These are phyloP conservation scores for Fusarium devonianum DNA, from an alignment of 2,329 filamentous ascomycete species.

Conservation along the genomic window DNA sequence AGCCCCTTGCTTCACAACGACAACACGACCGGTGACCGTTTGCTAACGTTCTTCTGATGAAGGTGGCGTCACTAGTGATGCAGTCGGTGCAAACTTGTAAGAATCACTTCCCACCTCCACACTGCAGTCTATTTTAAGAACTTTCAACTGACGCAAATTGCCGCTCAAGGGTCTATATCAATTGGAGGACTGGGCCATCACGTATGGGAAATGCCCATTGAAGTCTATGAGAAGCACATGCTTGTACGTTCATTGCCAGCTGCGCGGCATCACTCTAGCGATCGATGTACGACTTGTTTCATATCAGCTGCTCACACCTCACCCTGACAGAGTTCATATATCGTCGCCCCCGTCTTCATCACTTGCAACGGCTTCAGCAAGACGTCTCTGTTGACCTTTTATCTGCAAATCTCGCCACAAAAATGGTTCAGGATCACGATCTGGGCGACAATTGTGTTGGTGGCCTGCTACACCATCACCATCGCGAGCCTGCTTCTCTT, in stretches of 20 bases:
- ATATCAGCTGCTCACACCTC: conserved; percentile 5
- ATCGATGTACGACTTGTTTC: too few relatives aligned
- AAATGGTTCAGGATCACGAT: conserved; percentile 43
- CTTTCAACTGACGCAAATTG: background rate
- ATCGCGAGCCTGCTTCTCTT: conserved; percentile 40
- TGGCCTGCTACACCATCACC: conserved; percentile 41
- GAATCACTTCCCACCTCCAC: background rate
- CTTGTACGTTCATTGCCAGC: background rate
- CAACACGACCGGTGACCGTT: too few relatives aligned
- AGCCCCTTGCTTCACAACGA: too few relatives aligned
- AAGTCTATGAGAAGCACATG: conserved; percentile 33
- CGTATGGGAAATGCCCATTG: conserved; percentile 40
- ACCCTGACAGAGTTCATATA: conserved; percentile 33
- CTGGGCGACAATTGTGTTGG: conserved; percentile 42
- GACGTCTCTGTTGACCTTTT: conserved; percentile 48
- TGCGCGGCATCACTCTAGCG: too few relatives aligned
- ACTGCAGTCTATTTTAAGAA: background rate
- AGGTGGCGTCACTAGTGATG: conserved; percentile 34
- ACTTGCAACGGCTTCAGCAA: conserved; percentile 48
- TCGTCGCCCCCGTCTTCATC: conserved; percentile 44
- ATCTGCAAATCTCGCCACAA: conserved; percentile 47
- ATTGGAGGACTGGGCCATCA: conserved; percentile 41
- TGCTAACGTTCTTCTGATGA: background rate
- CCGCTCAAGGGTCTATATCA: conserved; percentile 32
- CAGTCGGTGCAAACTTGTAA: conserved; percentile 38